These are phyloP conservation scores for Metschnikowia kunwiensis DNA, from an alignment of 805 yeast genomes.

Conservation along the genomic window DNA sequence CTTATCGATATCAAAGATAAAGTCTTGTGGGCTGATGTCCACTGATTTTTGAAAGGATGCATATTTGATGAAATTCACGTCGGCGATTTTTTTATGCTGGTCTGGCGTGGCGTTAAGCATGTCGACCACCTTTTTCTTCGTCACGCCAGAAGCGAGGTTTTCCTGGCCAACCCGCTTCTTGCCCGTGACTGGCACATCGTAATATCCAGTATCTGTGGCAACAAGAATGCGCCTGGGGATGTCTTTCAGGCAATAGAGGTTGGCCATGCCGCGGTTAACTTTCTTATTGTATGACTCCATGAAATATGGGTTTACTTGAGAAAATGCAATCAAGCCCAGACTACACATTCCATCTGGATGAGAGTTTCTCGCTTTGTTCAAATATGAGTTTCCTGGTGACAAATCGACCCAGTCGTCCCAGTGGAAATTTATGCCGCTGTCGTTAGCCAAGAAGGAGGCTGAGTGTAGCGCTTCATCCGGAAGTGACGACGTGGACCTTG, in stretches of 20 bases:
- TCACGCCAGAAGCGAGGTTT: not conserved
- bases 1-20: conserved; percentile 29
- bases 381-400: conserved; percentile 21
- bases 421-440: conserved; percentile 32
- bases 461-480: not conserved
- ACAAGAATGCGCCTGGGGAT: conserved; percentile 27
- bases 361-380: conserved; percentile 18
- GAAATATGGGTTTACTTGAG: conserved; percentile 32
- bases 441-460: conserved; percentile 6
- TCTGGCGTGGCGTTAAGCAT: not conserved
- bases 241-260: conserved; percentile 31
- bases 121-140: conserved; percentile 8
- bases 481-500: not conserved
- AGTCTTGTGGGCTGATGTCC: conserved; percentile 24
- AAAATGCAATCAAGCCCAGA: conserved; percentile 19
- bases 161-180: conserved; percentile 23
- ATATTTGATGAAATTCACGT: conserved; percentile 6
- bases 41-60: conserved; percentile 13
- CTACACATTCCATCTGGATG: conserved; percentile 27
- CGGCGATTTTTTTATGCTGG: not conserved
- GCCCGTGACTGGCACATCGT: conserved; percentile 30
- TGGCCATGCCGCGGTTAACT: conserved; percentile 32
- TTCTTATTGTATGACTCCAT: conserved; percentile 33
- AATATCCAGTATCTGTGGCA: conserved; percentile 23
- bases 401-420: conserved; percentile 43